A percentile compares a stretch with the other conserved stretches of the same genome.
Evolutionary conservation across 2,329 filamentous ascomycete genomes (phyloP).

Genomic region (Drechslera avenae): DNA sequence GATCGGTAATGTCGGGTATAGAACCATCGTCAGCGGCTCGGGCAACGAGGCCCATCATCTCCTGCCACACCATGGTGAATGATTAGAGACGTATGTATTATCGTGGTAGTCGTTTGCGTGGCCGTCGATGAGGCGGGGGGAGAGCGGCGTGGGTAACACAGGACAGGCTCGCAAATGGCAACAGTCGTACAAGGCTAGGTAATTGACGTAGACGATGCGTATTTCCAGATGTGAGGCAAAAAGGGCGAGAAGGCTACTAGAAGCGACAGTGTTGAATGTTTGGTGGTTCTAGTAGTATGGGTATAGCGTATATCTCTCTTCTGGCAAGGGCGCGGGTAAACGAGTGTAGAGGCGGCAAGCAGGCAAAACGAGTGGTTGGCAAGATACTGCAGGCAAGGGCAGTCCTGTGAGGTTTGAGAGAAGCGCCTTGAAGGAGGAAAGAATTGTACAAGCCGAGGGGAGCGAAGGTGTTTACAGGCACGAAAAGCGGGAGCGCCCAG

Average conservation of each 20-base stretch:
- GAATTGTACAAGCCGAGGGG: constrained; percentile 23
- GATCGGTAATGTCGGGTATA: constrained; percentile 42
- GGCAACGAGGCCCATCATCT: constrained; percentile 33
- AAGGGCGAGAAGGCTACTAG: constrained; percentile 17
- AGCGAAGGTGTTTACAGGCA: constrained; percentile 31
- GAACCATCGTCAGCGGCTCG: constrained; percentile 33
- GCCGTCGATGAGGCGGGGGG: constrained; percentile 20
- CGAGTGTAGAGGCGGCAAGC: constrained; percentile 32
- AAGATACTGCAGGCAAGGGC: constrained; percentile 27
- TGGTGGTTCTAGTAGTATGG: constrained; percentile 3
- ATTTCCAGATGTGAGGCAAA: constrained; percentile 16
- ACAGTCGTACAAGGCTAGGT: constrained; percentile 40
- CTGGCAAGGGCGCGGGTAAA: constrained; percentile 22
- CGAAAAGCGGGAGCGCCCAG: constrained; percentile 23
- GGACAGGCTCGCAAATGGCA: constrained; percentile 31
- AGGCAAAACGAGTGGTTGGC: constrained; percentile 20
- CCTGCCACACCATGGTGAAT: constrained; percentile 29
- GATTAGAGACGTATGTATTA: constrained; percentile 22
- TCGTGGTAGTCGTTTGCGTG: constrained; percentile 22
- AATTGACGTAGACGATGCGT: constrained; percentile 26
- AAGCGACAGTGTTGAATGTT: constrained; percentile 14
- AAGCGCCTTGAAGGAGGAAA: constrained; percentile 19
- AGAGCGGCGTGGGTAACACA: constrained; percentile 32
- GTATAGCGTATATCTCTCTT: constrained; percentile 1
- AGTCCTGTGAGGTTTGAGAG: constrained; percentile 23